A percentile compares a stretch with the other conserved stretches of the same genome.
Evolutionary conservation across 371 early-diverging fungal species (phyloP).

Genomic region (Fennellomyces sp.): DNA sequence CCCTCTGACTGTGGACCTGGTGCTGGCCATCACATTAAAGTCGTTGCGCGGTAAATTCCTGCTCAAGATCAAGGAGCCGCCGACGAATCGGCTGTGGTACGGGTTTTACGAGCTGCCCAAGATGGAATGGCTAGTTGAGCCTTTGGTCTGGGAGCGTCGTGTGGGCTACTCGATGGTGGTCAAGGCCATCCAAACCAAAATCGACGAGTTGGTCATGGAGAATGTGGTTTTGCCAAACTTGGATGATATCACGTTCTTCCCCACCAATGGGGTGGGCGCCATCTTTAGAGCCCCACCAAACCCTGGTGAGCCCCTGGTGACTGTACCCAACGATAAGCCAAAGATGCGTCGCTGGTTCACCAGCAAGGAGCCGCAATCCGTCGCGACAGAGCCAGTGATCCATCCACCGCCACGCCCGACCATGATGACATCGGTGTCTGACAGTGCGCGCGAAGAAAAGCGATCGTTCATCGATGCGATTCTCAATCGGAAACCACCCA

Average conservation of each 20-base stretch:
- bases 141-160: conserved; percentile 85
- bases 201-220: conserved; percentile 81
- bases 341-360: conserved; percentile 9
- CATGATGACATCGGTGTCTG: conserved; percentile 4
- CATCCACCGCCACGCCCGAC: background rate
- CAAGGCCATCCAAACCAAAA: conserved; percentile 82
- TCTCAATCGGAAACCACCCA: conserved; percentile 8
- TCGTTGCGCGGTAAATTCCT: conserved; percentile 76
- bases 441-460: conserved; percentile 1
- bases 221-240: conserved; percentile 88
- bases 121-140: conserved; percentile 82
- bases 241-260: conserved; percentile 89
- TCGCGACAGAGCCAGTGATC: background rate
- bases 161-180: conserved; percentile 80
- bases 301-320: background rate
- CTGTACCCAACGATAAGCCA: background rate
- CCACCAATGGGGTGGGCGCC: conserved; percentile 65
- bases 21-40: conserved; percentile 75
- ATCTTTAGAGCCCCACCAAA: conserved; percentile 32
- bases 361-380: background rate
- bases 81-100: conserved; percentile 89
- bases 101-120: conserved; percentile 85
- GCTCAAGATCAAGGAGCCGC: conserved; percentile 82
- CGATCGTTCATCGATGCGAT: conserved; percentile 9
- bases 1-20: conserved; percentile 76